Conservation (phyloP, 139 green algal genomes). For the Bryopsis sp. region DNA sequence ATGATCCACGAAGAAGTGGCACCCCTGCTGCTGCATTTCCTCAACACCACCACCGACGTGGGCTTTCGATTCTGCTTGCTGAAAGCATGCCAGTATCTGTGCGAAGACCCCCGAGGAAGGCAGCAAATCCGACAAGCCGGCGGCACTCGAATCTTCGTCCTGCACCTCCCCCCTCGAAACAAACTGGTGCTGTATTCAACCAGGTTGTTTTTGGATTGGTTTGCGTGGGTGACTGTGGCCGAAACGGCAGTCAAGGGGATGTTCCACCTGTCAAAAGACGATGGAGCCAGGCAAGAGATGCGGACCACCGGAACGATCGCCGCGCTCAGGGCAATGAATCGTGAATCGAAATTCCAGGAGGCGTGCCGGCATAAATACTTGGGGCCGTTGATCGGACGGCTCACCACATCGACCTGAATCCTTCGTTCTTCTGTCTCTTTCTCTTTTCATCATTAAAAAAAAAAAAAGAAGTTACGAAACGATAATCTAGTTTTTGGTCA, state of each 20-base stretch:
- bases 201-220: slow-evolving; percentile 13
- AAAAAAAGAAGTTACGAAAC: no score
- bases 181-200: neutral
- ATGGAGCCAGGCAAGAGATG: slow-evolving; percentile 3
- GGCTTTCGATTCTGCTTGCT: slow-evolving; percentile 12
- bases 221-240: slow-evolving; percentile 14
- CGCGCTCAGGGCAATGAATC: slow-evolving; percentile 9
- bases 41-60: neutral
- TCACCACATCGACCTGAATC: no score
- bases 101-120: neutral
- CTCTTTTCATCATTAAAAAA: no score
- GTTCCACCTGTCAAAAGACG: neutral
- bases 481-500: no score
- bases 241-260: slow-evolving; percentile 16
- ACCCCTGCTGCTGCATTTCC: slow-evolving; percentile 2
- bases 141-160: neutral
- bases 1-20: neutral
- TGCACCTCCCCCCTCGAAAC: slow-evolving; percentile 8
- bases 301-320: neutral
- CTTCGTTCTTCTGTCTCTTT: no score
- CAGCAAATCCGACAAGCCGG: neutral
- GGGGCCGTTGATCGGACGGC: no score
- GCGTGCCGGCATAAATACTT: no score
- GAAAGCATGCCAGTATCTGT: slow-evolving; percentile 13
- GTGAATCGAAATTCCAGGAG: no score